phyloP scores from a whole-genome alignment of 768 basidiomycete genomes.

The Arthromyces matolae region DNA sequence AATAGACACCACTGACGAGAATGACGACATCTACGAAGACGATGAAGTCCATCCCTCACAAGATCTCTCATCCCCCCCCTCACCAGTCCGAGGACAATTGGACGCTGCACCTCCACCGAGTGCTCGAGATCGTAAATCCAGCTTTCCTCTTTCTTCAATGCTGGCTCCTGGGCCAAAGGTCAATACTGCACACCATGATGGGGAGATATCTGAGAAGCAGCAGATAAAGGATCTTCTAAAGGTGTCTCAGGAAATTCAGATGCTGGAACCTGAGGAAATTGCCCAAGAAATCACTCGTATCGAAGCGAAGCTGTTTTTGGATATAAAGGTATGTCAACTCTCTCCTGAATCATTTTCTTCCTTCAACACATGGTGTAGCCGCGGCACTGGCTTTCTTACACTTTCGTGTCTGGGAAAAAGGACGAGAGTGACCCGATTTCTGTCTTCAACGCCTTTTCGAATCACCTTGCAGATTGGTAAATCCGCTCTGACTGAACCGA shows the following conservation, averaged over 20 bases:
- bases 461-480: constrained; percentile 82
- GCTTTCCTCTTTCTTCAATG: constrained; percentile 55
- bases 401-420: constrained; percentile 64
- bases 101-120: constrained; percentile 18
- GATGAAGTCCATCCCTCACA: constrained; percentile 38
- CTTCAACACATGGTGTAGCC: constrained; percentile 47
- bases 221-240: constrained; percentile 61
- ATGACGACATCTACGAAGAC: constrained; percentile 61
- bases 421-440: constrained; percentile 68
- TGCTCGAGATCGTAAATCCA: constrained; percentile 63
- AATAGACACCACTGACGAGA: constrained; percentile 51
- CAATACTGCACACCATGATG: constrained; percentile 25
- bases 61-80: constrained; percentile 16
- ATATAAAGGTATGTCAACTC: constrained; percentile 60
- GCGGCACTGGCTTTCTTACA: constrained; percentile 82
- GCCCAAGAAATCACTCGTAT: constrained; percentile 84
- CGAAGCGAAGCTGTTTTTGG: constrained; percentile 64
- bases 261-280: constrained; percentile 59
- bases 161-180: constrained; percentile 26
- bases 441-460: constrained; percentile 71
- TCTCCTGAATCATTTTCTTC: background rate
- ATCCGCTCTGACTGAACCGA: constrained; percentile 15
- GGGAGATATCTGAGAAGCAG: constrained; percentile 48
- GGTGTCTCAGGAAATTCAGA: constrained; percentile 54
- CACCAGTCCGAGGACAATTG: constrained; percentile 22